Conservation (phyloP, 164 flowering plant genomes). For the Stephania yunnanensis region DNA sequence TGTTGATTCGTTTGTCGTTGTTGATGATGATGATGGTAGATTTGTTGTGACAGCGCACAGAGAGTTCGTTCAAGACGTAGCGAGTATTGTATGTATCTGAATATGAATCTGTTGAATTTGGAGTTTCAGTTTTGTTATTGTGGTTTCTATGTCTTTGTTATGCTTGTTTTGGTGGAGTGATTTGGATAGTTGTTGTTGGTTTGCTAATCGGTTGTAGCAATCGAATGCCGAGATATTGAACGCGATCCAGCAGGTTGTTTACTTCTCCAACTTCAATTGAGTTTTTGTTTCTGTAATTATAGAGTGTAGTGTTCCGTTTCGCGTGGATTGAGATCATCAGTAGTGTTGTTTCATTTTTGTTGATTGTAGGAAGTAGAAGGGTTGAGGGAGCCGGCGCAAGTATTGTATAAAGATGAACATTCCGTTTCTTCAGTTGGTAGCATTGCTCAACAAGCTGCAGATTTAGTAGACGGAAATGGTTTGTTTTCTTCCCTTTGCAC, state of each 20-base stretch:
- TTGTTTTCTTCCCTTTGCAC: constrained; percentile 8
- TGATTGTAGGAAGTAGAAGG: constrained; percentile 48
- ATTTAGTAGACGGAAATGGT: constrained; percentile 35
- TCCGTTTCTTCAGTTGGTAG: constrained; percentile 23
- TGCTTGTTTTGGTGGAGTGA: not conserved
- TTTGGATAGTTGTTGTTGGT: not conserved
- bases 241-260: constrained; percentile 46
- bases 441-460: not conserved
- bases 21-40: constrained; percentile 4
- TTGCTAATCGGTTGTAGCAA: constrained; percentile 44
- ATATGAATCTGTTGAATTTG: too few species aligned
- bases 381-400: constrained; percentile 47
- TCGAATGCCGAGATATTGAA: constrained; percentile 32
- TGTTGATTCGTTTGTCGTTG: constrained; percentile 10
- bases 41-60: constrained; percentile 34
- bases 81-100: constrained; percentile 40
- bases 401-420: constrained; percentile 49
- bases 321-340: too few species aligned
- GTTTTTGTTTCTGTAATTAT: not conserved
- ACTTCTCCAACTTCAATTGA: not conserved
- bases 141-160: not conserved
- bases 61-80: constrained; percentile 43
- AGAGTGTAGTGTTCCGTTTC: not conserved
- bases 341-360: constrained; percentile 11
- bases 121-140: too few species aligned